These are phyloP conservation scores for Esteya vermicola DNA, from an alignment of 2,329 filamentous ascomycete genomes.

Conservation along the genomic window DNA sequence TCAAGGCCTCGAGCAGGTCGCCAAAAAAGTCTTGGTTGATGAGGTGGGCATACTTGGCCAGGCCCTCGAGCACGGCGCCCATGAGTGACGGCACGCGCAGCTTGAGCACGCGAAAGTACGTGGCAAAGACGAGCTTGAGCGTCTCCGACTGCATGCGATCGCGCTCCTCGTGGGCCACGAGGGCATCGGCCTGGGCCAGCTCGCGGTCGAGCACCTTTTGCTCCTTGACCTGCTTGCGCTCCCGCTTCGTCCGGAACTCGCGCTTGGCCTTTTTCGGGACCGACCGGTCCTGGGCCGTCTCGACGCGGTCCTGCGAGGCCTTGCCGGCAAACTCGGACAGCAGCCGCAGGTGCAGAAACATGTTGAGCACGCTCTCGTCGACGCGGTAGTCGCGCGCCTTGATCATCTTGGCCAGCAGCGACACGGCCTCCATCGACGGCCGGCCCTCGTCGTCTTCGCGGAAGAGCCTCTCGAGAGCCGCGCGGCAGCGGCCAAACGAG, in stretches of 20 bases:
- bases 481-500: conserved; percentile 64
- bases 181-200: conserved; percentile 81
- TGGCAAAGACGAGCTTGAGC: conserved; percentile 86
- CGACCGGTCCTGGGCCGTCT: conserved; percentile 25
- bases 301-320: conserved; percentile 63
- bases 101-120: conserved; percentile 91
- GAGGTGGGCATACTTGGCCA: conserved; percentile 86
- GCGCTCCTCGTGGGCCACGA: conserved; percentile 81
- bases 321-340: conserved; percentile 79
- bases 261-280: conserved; percentile 53
- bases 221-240: conserved; percentile 72
- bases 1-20: conserved; percentile 83
- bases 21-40: conserved; percentile 99
- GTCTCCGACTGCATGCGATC: conserved; percentile 93
- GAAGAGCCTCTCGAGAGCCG: conserved; percentile 71
- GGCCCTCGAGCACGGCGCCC: conserved; percentile 90
- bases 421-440: conserved; percentile 74
- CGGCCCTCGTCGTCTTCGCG: conserved; percentile 79
- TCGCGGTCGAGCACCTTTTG: conserved; percentile 83
- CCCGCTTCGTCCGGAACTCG: conserved; percentile 78
- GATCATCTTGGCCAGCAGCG: conserved; percentile 87
- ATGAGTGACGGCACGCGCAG: conserved; percentile 68
- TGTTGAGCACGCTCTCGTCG: conserved; percentile 75
- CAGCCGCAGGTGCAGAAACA: conserved; percentile 78
- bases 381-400: conserved; percentile 70